A percentile compares a stretch with the other conserved stretches of the same genome.
These are phyloP conservation scores for Cunninghamia lanceolata DNA, from an alignment of 75 land plant species.

Conservation along the genomic window DNA sequence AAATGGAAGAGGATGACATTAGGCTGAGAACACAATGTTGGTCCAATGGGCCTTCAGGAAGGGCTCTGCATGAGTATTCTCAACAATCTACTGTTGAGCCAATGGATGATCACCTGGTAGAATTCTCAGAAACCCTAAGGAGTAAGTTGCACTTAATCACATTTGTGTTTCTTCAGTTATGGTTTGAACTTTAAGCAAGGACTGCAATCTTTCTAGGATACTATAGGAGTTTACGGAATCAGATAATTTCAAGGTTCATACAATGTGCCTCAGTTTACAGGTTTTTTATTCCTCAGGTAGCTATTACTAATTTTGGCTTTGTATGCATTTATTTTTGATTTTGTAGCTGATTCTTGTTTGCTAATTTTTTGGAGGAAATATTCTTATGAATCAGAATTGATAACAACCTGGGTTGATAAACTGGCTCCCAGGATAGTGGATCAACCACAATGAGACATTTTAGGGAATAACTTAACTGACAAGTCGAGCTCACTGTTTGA, in stretches of 20 bases:
- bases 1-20: conserved; percentile 10
- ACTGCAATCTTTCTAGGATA: background rate
- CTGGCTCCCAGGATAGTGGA: background rate
- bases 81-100: conserved; percentile 25
- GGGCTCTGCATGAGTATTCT: conserved; percentile 30
- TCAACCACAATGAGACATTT: background rate
- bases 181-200: background rate
- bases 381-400: background rate
- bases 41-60: conserved; percentile 20
- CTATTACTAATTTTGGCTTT: background rate
- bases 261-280: background rate
- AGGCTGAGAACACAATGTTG: background rate
- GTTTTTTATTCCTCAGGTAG: background rate
- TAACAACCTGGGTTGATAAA: background rate
- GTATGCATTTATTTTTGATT: background rate
- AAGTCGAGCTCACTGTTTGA: background rate
- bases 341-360: background rate
- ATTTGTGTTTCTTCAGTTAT: conserved; percentile 4
- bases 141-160: conserved; percentile 27
- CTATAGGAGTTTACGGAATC: background rate
- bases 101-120: conserved; percentile 60
- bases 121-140: conserved; percentile 74
- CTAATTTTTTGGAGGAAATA: background rate
- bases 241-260: background rate
- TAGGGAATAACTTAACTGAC: background rate